Conservation (phyloP, 768 basidiomycete genomes). For the Thelephora ganbajun region DNA sequence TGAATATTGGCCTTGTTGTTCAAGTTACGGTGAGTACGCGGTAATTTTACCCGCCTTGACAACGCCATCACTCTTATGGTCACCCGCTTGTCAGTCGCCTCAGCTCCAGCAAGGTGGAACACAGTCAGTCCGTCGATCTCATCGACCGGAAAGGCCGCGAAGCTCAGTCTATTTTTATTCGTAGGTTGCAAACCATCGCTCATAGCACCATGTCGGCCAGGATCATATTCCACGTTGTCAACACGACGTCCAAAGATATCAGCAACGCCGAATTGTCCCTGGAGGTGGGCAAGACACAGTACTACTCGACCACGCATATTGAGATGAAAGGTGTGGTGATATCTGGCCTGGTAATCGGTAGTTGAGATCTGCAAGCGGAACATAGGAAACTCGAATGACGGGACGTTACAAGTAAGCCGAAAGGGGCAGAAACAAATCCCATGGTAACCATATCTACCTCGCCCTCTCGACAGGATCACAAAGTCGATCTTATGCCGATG, state of each 20-base stretch:
- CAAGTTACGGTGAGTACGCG: background rate
- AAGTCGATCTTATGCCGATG: background rate
- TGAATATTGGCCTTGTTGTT: background rate
- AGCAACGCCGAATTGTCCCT: background rate
- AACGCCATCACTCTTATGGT: background rate
- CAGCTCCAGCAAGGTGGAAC: background rate
- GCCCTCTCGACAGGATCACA: background rate
- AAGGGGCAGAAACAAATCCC: too few relatives aligned
- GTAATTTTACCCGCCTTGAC: background rate
- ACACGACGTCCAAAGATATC: background rate
- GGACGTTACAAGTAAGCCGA: too few relatives aligned
- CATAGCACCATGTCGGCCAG: background rate
- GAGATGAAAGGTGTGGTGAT: background rate
- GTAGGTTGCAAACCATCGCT: background rate
- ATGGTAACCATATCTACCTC: background rate
- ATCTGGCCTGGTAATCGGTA: too few relatives aligned
- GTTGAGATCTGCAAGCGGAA: too few relatives aligned
- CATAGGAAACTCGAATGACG: too few relatives aligned
- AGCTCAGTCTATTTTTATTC: too few relatives aligned
- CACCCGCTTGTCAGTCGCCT: background rate
- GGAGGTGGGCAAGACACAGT: background rate
- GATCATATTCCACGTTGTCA: background rate
- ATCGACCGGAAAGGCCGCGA: too few relatives aligned
- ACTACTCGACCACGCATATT: background rate
- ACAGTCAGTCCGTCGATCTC: background rate